Conservation (phyloP, 306 rosid genomes). For the Malus orientalis region DNA sequence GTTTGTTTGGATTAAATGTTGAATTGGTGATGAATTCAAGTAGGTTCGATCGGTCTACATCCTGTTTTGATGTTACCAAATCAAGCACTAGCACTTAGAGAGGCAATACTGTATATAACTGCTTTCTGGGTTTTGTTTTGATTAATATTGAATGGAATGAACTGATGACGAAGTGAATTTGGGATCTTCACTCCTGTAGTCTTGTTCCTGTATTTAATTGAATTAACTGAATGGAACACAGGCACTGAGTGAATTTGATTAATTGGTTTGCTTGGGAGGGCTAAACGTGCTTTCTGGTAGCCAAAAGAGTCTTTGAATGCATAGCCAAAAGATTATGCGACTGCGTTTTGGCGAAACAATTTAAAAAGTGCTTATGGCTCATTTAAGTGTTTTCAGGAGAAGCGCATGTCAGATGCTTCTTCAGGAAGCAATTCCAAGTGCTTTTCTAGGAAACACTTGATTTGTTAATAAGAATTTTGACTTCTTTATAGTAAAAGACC, state of each 20-base stretch:
- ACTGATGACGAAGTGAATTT: background rate
- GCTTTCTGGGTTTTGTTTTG: background rate
- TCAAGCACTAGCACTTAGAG: no score
- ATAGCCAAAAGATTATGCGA: no score
- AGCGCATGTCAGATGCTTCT: background rate
- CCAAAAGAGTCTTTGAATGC: no score
- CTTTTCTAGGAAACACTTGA: no score
- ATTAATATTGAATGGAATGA: background rate
- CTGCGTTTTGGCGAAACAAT: no score
- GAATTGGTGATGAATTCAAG: background rate
- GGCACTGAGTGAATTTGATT: background rate
- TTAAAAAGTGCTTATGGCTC: background rate
- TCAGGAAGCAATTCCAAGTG: no score
- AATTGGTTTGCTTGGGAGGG: no score
- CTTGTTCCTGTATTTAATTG: no score
- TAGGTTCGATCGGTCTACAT: background rate
- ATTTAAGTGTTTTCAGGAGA: background rate
- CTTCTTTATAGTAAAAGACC: no score
- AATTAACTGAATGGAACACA: background rate
- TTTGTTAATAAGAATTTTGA: no score
- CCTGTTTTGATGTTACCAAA: no score
- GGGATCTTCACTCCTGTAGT: background rate
- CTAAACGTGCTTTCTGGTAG: no score
- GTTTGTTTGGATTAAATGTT: background rate
- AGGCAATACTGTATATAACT: background rate